Percentiles rank a stretch among this genome's conserved stretches.
Conservation (phyloP, 164 flowering plant genomes). For the Protea cynaroides region DNA sequence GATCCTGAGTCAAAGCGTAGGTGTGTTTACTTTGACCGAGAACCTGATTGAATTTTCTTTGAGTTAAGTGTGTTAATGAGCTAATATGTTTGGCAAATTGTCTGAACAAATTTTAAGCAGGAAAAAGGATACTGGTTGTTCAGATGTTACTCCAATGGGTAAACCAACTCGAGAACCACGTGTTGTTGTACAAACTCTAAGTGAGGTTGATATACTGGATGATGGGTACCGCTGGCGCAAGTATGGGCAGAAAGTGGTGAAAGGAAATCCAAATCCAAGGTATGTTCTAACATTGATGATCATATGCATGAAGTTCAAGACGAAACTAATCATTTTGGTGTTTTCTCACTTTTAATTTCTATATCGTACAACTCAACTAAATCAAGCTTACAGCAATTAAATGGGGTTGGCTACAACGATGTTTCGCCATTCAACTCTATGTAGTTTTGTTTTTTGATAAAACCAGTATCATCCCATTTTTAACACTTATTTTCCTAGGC, state of each 20-base stretch:
- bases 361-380: neutral
- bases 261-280: conserved; percentile 39
- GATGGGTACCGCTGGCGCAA: conserved; percentile 39
- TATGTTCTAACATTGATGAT: conserved; percentile 4
- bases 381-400: too few relatives aligned
- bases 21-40: conserved; percentile 14
- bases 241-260: conserved; percentile 36
- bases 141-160: conserved; percentile 15
- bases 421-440: too few relatives aligned
- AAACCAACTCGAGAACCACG: conserved; percentile 32
- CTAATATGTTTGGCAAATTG: conserved; percentile 3
- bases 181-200: conserved; percentile 36
- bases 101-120: conserved; percentile 11
- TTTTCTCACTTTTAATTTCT: neutral
- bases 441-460: too few relatives aligned
- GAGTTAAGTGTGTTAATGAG: neutral
- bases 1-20: conserved; percentile 40
- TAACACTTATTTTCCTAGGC: too few relatives aligned
- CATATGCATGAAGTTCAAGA: neutral
- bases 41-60: neutral
- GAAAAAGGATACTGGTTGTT: conserved; percentile 15
- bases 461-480: too few relatives aligned
- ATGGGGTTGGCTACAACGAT: too few relatives aligned
- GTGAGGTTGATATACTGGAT: conserved; percentile 38
- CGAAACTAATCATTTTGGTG: neutral